Evolutionary conservation across 352 stramenopile species (phyloP).

Genomic region (Hyaloperonospora brassicae): DNA sequence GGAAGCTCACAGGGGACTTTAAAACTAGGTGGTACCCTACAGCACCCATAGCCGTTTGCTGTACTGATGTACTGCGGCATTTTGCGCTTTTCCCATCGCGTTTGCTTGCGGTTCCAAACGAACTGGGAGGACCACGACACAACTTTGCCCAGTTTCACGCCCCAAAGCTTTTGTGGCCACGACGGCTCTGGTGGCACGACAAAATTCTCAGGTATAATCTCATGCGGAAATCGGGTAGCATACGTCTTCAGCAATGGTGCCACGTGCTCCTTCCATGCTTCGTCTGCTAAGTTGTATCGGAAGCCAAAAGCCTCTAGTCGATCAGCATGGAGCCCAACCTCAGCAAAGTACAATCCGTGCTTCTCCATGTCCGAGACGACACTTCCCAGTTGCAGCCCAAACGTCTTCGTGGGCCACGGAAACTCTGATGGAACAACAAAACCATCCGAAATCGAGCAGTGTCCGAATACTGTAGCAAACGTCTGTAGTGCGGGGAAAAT

Average conservation of each 20-base stretch:
- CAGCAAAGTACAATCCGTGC: conserved; percentile 14
- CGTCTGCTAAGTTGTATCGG: conserved; percentile 20
- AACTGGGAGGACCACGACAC: conserved; percentile 23
- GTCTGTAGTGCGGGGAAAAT: conserved; percentile 21
- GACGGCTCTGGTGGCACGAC: conserved; percentile 11
- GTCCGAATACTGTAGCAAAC: conserved; percentile 21
- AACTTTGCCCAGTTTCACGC: conserved; percentile 22
- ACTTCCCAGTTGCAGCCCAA: conserved; percentile 10
- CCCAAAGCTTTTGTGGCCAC: conserved; percentile 19
- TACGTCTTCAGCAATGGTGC: conserved; percentile 17
- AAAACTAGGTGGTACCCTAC: conserved; percentile 12
- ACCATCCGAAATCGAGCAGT: conserved; percentile 15
- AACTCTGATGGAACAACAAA: conserved; percentile 15
- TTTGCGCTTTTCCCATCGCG: conserved; percentile 12
- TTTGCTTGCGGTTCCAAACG: conserved; percentile 9
- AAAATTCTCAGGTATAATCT: conserved; percentile 25
- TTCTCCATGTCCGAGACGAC: conserved; percentile 16
- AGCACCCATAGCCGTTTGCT: conserved; percentile 16
- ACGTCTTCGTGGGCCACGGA: conserved; percentile 18
- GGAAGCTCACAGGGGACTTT: conserved; percentile 12
- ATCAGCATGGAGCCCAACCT: conserved; percentile 24
- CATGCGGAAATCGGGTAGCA: conserved; percentile 12
- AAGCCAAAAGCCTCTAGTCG: conserved; percentile 26
- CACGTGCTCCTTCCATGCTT: conserved; percentile 14
- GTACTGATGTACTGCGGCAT: conserved; percentile 11